Percentiles rank a stretch among this genome's conserved stretches.
Conservation (phyloP, 2,329 filamentous ascomycete species). For the Emericellopsis atlantica region DNA sequence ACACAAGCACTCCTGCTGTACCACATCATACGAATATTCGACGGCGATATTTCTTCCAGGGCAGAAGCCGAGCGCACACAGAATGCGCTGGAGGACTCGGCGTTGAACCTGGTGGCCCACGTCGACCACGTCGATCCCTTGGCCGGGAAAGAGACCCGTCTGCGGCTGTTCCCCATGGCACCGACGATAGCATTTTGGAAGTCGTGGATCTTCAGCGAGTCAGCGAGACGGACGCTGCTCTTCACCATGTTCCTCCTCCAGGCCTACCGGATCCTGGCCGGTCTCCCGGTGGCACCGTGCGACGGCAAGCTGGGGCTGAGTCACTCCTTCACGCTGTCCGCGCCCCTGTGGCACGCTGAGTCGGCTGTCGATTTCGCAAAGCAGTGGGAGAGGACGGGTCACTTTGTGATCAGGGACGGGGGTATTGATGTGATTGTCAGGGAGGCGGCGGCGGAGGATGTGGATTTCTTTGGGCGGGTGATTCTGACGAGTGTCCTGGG, state of each 20-base stretch:
- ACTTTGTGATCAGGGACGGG: slow-evolving; percentile 19
- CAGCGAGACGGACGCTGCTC: slow-evolving; percentile 36
- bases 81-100: slow-evolving; percentile 17
- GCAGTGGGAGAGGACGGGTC: slow-evolving; percentile 21
- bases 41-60: slow-evolving; percentile 30
- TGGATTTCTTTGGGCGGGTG: slow-evolving; percentile 29
- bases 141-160: slow-evolving; percentile 3
- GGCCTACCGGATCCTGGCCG: slow-evolving; percentile 19
- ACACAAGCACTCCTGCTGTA: slow-evolving; percentile 36
- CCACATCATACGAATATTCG: slow-evolving; percentile 35
- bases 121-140: slow-evolving; percentile 6
- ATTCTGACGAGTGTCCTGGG: slow-evolving; percentile 12
- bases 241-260: slow-evolving; percentile 32
- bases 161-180: slow-evolving; percentile 22
- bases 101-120: slow-evolving; percentile 17
- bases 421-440: slow-evolving; percentile 12
- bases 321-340: slow-evolving; percentile 25
- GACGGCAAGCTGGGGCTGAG: slow-evolving; percentile 15
- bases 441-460: slow-evolving; percentile 24
- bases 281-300: slow-evolving; percentile 11
- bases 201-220: slow-evolving; percentile 40
- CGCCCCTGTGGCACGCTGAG: slow-evolving; percentile 22
- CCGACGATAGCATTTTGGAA: slow-evolving; percentile 32
- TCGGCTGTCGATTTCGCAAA: slow-evolving; percentile 22
- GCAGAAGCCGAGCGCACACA: slow-evolving; percentile 22